Percentiles rank a stretch among this genome's conserved stretches.
phyloP scores from a whole-genome alignment of 345 rosid species.

The Salix udensis region DNA sequence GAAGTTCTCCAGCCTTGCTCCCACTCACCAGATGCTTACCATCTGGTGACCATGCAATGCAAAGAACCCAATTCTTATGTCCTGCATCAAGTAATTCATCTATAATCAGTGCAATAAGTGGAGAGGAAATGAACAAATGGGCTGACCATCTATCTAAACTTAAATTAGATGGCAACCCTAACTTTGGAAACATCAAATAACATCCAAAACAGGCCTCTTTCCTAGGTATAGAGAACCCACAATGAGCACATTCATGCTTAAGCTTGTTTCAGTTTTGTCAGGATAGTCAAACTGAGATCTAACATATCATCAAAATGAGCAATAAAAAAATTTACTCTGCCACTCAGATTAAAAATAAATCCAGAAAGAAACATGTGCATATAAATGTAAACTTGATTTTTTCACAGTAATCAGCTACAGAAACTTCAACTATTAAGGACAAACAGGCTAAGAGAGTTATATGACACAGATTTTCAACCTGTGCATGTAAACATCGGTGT shows the following conservation, averaged over 20 bases:
- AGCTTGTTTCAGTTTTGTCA: neutral
- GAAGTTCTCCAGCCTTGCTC: slow-evolving; percentile 79
- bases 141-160: neutral
- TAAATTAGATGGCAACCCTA: neutral
- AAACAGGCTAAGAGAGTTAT: neutral
- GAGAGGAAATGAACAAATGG: neutral
- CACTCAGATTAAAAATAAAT: neutral
- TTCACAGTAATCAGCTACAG: neutral
- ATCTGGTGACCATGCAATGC: slow-evolving; percentile 94
- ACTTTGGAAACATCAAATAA: neutral
- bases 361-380: neutral
- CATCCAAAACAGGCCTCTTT: neutral
- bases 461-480: slow-evolving; percentile 39
- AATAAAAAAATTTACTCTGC: neutral
- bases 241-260: neutral
- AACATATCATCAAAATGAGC: neutral
- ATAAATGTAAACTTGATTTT: neutral
- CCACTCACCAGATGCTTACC: slow-evolving; percentile 90
- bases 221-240: neutral
- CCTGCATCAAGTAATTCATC: slow-evolving; percentile 40
- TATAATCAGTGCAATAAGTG: neutral
- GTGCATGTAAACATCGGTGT: slow-evolving; percentile 88
- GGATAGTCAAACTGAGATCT: slow-evolving; percentile 4
- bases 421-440: neutral
- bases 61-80: slow-evolving; percentile 96